Conservation (phyloP, 2,329 filamentous ascomycete genomes). For the Ciborinia camelliae region DNA sequence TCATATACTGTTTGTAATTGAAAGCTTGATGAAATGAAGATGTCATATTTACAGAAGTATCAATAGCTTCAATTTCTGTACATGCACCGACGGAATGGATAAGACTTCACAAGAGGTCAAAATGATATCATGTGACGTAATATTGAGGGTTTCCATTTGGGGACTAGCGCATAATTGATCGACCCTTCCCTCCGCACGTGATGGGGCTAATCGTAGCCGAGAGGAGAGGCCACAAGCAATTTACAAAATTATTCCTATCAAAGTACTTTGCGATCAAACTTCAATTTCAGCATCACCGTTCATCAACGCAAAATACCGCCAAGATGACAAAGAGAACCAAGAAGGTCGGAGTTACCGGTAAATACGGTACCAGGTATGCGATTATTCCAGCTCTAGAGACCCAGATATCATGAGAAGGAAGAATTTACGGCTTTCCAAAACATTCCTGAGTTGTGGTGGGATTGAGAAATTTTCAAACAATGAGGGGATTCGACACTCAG, state of each 20-base stretch:
- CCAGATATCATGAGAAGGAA: background rate
- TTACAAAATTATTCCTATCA: constrained; percentile 25
- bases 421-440: constrained; percentile 8
- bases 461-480: background rate
- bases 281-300: constrained; percentile 26
- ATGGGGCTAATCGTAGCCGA: constrained; percentile 22
- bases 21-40: background rate
- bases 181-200: background rate
- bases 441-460: background rate
- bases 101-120: background rate
- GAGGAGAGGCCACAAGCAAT: constrained; percentile 20
- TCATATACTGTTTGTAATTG: background rate
- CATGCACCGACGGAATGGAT: background rate
- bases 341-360: constrained; percentile 98
- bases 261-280: constrained; percentile 21
- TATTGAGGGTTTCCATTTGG: background rate
- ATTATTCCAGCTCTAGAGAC: constrained; percentile 28
- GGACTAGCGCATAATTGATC: background rate
- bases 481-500: background rate
- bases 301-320: constrained; percentile 43
- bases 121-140: background rate
- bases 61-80: background rate
- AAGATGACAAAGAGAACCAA: constrained; percentile 95
- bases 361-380: constrained; percentile 93
- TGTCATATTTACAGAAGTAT: background rate